Evolutionary conservation across 108 stramenopile species (phyloP).

Genomic region (Epithemia pelagica): DNA sequence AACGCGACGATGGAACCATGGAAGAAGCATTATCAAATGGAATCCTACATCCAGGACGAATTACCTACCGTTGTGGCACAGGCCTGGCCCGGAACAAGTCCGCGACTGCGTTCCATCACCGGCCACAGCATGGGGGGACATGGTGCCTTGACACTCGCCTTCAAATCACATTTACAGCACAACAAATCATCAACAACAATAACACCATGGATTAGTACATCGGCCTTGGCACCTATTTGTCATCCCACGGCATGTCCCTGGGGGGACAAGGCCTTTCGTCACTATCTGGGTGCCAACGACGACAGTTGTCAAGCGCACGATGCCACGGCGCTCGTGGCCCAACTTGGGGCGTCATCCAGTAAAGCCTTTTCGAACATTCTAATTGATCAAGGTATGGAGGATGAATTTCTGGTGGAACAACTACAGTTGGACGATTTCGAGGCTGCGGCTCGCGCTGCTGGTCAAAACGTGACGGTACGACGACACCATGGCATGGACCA

Average conservation of each 20-base stretch:
- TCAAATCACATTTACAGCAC: too few relatives aligned
- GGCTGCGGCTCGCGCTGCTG: conserved; percentile 45
- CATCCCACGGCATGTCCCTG: conserved; percentile 91
- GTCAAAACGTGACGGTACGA: conserved; percentile 68
- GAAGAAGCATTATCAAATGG: conserved; percentile 86
- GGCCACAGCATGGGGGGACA: conserved; percentile 96
- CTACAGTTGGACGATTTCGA: conserved; percentile 28
- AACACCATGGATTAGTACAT: conserved; percentile 59
- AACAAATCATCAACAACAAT: too few relatives aligned
- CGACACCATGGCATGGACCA: conserved; percentile 92
- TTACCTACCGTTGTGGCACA: conserved; percentile 64
- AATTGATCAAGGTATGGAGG: conserved; percentile 70
- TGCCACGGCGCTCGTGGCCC: conserved; percentile 69
- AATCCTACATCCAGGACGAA: conserved; percentile 91
- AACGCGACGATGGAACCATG: conserved; percentile 88
- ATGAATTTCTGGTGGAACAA: conserved; percentile 56
- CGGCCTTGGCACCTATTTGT: conserved; percentile 94
- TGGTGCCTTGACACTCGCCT: conserved; percentile 82
- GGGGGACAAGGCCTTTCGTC: conserved; percentile 96
- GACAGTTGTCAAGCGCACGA: conserved; percentile 80
- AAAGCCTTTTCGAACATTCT: conserved; percentile 69
- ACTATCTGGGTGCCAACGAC: conserved; percentile 85
- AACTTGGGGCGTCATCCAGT: conserved; percentile 4
- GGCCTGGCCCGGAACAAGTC: conserved; percentile 38
- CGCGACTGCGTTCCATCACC: conserved; percentile 48